Evolutionary conservation across 2,329 filamentous ascomycete genomes (phyloP), one percentile per base, ranked within the genome.

Genomic region (Verticillium nonalfalfae): DNA sequence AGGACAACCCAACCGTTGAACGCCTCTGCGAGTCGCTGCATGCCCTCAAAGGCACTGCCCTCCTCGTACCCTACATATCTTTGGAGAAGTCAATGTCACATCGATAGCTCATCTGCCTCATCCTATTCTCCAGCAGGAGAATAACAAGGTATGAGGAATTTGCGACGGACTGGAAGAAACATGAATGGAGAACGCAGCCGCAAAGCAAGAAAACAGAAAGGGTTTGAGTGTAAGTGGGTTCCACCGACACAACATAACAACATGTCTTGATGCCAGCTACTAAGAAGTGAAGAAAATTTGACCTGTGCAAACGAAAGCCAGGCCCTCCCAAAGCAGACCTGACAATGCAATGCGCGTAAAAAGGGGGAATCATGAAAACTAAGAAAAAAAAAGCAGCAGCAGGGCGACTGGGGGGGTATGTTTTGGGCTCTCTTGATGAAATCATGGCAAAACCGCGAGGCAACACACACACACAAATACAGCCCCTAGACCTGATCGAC

Each of bases 401-500:
- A 55, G 40, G 57, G 34, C 55, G 15, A 34, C 56, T 15, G 56
- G 34, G 35, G 35, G 36, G 62, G 62, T 63, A 61, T 63, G 59
- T 58, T 62, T 62, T 60, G 59, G 39, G 59, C 59, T 61, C 57
- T 35, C 34, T 52, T 52, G 45, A 52, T 21, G 21, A 52, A 52
- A 31, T 21, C 45, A 52, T 11, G 18, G 9, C 45, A 52, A 52
- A 52, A 52, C 10, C 45, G 18, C 18, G 45, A 21, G 45, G 21
- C 45, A 11, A 10, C 18, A 52, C 9, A 11, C 9, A 11, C 26
- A 31, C 26, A 31, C 26, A 31, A 4, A 31, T 31, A 31, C 45
- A 13, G 15, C 45, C 45, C n/a, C 18, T 73, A 84, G 64, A 77
- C 74, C 60, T 78, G 76, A 66, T 88, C 85, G 36, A 90, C 88